Percentiles rank a stretch among this genome's conserved stretches.
phyloP scores from a whole-genome alignment of 2,329 filamentous ascomycete genomes.

The Claviceps fusiformis region DNA sequence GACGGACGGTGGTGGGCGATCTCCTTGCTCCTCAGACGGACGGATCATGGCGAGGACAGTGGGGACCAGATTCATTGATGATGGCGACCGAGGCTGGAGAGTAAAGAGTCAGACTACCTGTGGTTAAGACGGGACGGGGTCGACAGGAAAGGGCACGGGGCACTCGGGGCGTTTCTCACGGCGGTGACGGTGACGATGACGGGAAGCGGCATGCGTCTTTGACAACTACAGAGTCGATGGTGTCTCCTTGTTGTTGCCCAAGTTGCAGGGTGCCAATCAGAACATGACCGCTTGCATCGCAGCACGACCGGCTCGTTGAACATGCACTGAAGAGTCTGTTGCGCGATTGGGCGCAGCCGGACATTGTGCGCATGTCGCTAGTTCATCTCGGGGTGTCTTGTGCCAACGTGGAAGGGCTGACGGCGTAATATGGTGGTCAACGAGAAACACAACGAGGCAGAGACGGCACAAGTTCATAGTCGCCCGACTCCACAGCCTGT shows the following conservation, averaged over 20 bases:
- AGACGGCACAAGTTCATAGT: not conserved
- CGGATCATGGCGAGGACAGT: not conserved
- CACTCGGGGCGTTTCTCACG: not conserved
- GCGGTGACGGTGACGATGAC: not conserved
- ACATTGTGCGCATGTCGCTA: not conserved
- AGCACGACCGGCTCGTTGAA: not conserved
- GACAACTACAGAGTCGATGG: not conserved
- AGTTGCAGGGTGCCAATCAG: not conserved
- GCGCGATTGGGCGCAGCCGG: not conserved
- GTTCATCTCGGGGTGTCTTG: not conserved
- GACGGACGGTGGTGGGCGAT: not conserved
- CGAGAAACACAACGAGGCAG: not conserved
- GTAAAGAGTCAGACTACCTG: not conserved
- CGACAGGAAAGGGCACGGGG: not conserved
- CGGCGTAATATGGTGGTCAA: not conserved
- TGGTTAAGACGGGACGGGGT: not conserved
- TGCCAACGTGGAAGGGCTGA: not conserved
- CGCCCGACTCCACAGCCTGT: not conserved
- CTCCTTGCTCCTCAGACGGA: not conserved
- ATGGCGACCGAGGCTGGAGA: not conserved
- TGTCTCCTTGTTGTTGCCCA: not conserved
- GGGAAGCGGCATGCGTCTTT: constrained; percentile 1
- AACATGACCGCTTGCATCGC: not conserved
- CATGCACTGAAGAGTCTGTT: not conserved
- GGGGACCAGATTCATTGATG: not conserved